phyloP scores from a whole-genome alignment of 768 basidiomycete species.

The Chalciporus sphaerocephalus region DNA sequence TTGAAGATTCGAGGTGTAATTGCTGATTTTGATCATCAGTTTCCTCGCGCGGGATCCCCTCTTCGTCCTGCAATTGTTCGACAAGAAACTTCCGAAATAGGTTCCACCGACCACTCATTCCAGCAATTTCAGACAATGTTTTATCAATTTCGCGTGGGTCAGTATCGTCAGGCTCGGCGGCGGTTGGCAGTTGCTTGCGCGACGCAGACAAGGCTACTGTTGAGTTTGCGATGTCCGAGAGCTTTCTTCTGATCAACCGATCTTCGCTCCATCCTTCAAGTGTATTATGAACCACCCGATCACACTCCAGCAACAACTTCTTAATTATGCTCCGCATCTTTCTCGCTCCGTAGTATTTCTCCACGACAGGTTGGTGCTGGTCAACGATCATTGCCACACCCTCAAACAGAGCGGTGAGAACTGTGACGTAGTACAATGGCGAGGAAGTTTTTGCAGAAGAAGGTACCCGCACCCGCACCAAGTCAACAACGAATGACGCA shows the following conservation, averaged over 20 bases:
- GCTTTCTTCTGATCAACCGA: slow-evolving; percentile 73
- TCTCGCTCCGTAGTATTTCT: slow-evolving; percentile 92
- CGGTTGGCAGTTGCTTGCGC: slow-evolving; percentile 31
- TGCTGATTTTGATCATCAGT: slow-evolving; percentile 5
- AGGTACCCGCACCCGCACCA: slow-evolving; percentile 75
- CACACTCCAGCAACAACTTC: slow-evolving; percentile 79
- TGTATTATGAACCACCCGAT: slow-evolving; percentile 71
- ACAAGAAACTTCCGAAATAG: slow-evolving; percentile 84
- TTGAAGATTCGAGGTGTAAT: not conserved
- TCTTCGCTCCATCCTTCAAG: slow-evolving; percentile 91
- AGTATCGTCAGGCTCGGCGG: slow-evolving; percentile 48
- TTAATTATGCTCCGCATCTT: slow-evolving; percentile 80
- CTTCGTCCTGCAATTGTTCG: slow-evolving; percentile 51
- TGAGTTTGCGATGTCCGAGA: slow-evolving; percentile 46
- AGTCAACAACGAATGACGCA: slow-evolving; percentile 86
- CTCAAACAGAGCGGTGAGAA: slow-evolving; percentile 89
- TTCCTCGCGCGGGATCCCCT: slow-evolving; percentile 4
- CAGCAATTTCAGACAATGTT: slow-evolving; percentile 79
- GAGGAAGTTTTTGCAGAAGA: slow-evolving; percentile 86
- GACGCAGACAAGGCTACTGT: slow-evolving; percentile 30
- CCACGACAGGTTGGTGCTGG: slow-evolving; percentile 95
- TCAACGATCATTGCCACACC: slow-evolving; percentile 93
- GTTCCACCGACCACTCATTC: slow-evolving; percentile 89
- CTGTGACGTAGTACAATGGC: slow-evolving; percentile 85
- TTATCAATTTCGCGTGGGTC: slow-evolving; percentile 93